Evolutionary conservation across 2,329 filamentous ascomycete genomes (phyloP).

Genomic region (Raffaelea albimanens): DNA sequence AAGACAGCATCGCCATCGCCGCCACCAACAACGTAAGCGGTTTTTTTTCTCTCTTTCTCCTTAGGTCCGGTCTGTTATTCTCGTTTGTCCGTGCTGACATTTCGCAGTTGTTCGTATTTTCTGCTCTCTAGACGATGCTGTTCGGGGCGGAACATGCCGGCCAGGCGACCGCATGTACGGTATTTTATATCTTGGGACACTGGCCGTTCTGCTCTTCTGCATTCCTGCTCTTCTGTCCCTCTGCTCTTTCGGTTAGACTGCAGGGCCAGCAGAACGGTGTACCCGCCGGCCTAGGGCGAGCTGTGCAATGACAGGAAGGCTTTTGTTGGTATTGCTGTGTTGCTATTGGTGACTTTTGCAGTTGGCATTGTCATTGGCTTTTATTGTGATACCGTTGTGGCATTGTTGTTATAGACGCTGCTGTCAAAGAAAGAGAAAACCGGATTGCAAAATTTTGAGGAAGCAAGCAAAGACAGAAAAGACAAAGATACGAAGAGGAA

Average conservation of each 20-base stretch:
- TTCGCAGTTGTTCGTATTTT: constrained; percentile 23
- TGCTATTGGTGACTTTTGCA: not conserved
- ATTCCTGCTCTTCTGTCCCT: not conserved
- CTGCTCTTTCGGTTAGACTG: not conserved
- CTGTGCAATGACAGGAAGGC: not conserved
- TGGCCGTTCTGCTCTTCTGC: not conserved
- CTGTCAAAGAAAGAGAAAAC: not conserved
- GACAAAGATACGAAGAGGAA: not conserved
- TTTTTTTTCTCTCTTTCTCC: not conserved
- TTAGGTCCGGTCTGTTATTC: constrained; percentile 16
- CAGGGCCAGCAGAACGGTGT: not conserved
- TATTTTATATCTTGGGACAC: not conserved
- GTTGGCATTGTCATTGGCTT: not conserved
- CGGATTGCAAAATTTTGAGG: too few species aligned
- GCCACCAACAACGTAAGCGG: constrained; percentile 94
- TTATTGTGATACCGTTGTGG: too few species aligned
- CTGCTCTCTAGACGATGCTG: constrained; percentile 12
- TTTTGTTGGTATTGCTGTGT: not conserved
- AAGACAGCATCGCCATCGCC: constrained; percentile 98
- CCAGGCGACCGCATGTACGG: not conserved
- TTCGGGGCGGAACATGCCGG: not conserved
- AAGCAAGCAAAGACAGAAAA: too few species aligned
- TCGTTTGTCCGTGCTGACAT: not conserved
- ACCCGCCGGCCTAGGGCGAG: not conserved
- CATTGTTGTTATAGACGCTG: too few species aligned